A percentile compares a stretch with the other conserved stretches of the same genome.
Evolutionary conservation across 2,329 filamentous ascomycete species (phyloP).

Genomic region (Pseudogymnoascus sp.): DNA sequence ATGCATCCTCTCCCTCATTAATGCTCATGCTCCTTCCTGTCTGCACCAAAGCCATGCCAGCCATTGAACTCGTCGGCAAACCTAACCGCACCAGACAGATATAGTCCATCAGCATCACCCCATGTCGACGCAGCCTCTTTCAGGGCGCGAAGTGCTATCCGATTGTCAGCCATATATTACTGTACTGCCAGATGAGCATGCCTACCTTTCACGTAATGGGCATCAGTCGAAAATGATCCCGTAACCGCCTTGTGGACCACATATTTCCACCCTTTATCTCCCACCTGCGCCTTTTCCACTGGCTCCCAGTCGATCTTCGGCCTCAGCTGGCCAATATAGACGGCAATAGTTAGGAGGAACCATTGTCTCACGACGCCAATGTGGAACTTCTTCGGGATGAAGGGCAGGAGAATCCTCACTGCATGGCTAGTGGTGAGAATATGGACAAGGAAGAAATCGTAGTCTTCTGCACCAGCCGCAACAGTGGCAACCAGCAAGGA

Average conservation of each 20-base stretch:
- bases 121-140: constrained; percentile 66
- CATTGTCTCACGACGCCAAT: constrained; percentile 70
- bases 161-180: neutral
- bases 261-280: constrained; percentile 62
- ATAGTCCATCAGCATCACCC: constrained; percentile 60
- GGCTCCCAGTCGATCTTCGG: constrained; percentile 62
- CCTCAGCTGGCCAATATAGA: constrained; percentile 69
- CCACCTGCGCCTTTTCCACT: constrained; percentile 36
- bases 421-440: constrained; percentile 81
- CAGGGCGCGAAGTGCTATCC: constrained; percentile 60
- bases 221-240: constrained; percentile 60
- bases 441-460: constrained; percentile 79
- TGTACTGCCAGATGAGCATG: neutral
- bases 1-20: neutral
- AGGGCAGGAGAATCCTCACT: constrained; percentile 72
- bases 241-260: constrained; percentile 64
- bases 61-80: constrained; percentile 67
- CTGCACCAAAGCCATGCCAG: constrained; percentile 42
- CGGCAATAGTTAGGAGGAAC: constrained; percentile 74
- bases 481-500: constrained; percentile 56
- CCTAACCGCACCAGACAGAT: constrained; percentile 59
- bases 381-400: constrained; percentile 67
- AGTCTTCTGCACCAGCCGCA: constrained; percentile 50
- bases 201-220: constrained; percentile 77
- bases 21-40: neutral